phyloP scores from a whole-genome alignment of 768 basidiomycete genomes.

The Terana coerulea region DNA sequence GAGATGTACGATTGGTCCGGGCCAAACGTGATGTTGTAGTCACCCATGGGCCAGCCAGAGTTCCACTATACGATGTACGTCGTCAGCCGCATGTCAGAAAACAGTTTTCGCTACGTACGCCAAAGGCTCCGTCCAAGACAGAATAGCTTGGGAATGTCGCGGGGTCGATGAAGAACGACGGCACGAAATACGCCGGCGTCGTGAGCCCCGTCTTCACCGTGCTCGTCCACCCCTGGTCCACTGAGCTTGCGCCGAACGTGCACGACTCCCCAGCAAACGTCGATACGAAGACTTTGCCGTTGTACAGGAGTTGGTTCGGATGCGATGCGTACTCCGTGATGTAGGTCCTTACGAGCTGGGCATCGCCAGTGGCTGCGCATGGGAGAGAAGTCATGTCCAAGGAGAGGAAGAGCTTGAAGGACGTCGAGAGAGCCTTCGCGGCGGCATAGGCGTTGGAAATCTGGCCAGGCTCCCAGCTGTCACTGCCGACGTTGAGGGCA shows the following conservation, averaged over 20 bases:
- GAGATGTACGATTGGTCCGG: conserved; percentile 20
- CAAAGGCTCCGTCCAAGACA: conserved; percentile 57
- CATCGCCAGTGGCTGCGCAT: conserved; percentile 47
- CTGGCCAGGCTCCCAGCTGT: conserved; percentile 58
- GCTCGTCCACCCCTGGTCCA: conserved; percentile 51
- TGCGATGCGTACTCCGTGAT: conserved; percentile 51
- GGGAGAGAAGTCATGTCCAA: conserved; percentile 41
- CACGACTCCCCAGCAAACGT: conserved; percentile 72
- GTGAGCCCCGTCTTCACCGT: conserved; percentile 47
- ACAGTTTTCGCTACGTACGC: conserved; percentile 35
- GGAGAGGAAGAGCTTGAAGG: conserved; percentile 47
- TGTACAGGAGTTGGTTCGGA: conserved; percentile 53
- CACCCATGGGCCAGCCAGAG: conserved; percentile 64
- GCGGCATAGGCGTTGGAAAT: conserved; percentile 59
- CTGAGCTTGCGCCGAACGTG: conserved; percentile 54
- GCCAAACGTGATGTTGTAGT: conserved; percentile 20
- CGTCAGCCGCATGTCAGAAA: neutral
- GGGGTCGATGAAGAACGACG: conserved; percentile 65
- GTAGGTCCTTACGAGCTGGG: conserved; percentile 45
- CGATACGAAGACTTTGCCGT: conserved; percentile 52
- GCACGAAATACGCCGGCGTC: conserved; percentile 54
- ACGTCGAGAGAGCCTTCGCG: conserved; percentile 25
- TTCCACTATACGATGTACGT: conserved; percentile 54
- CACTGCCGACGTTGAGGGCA: conserved; percentile 65
- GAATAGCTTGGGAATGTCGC: conserved; percentile 34